A percentile compares a stretch with the other conserved stretches of the same genome.
phyloP scores from a whole-genome alignment of 2,329 filamentous ascomycete genomes.

The Beauveria varroae region DNA sequence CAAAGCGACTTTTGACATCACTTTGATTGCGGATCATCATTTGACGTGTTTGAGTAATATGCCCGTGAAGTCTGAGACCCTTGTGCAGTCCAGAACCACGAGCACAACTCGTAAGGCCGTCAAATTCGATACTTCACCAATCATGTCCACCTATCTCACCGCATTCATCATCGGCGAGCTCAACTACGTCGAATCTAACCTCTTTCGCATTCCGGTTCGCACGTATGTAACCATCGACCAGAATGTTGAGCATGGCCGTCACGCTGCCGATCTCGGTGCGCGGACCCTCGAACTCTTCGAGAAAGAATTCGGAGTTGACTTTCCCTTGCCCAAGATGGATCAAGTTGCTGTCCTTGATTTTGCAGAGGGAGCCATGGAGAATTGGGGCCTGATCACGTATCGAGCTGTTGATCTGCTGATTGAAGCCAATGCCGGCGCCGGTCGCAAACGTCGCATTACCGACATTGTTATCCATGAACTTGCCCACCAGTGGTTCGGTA shows the following conservation, averaged over 20 bases:
- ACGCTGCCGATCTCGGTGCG: constrained; percentile 83
- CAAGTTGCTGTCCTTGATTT: constrained; percentile 97
- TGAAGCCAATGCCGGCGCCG: constrained; percentile 85
- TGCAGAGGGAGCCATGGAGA: constrained; percentile 94
- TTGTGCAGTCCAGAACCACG: constrained; percentile 47
- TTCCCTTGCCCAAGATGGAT: constrained; percentile 36
- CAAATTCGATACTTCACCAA: constrained; percentile 82
- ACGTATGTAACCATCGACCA: constrained; percentile 88
- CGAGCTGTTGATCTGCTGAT: constrained; percentile 75
- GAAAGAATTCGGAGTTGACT: constrained; percentile 81
- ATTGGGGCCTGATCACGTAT: constrained; percentile 95
- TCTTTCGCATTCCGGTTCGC: constrained; percentile 83
- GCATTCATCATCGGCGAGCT: constrained; percentile 93
- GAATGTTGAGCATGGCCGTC: constrained; percentile 82
- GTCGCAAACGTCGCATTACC: constrained; percentile 84
- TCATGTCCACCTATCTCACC: constrained; percentile 93
- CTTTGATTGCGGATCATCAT: constrained; percentile 81
- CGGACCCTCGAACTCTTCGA: constrained; percentile 91
- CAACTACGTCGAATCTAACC: constrained; percentile 85
- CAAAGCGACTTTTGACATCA: constrained; percentile 88
- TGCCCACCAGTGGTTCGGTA: constrained; percentile 97
- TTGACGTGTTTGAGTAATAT: constrained; percentile 91
- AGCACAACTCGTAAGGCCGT: constrained; percentile 57
- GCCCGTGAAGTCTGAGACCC: constrained; percentile 77
- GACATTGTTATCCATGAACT: constrained; percentile 96